These are phyloP conservation scores for Craterostigma plantagineum DNA, from an alignment of 257 asterid genomes.

Conservation along the genomic window DNA sequence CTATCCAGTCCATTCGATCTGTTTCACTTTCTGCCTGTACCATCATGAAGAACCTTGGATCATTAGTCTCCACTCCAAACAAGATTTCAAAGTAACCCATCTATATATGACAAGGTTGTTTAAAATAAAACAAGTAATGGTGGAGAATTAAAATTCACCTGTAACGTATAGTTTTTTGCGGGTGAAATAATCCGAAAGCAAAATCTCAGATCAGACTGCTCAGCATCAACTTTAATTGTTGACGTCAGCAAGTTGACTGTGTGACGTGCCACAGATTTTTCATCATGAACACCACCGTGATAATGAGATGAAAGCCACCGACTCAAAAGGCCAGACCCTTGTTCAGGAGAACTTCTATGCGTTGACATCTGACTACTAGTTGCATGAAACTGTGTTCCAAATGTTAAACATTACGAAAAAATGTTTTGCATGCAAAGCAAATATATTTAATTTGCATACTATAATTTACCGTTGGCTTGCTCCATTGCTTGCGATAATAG, in stretches of 20 bases:
- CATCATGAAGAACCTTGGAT: slow-evolving; percentile 8
- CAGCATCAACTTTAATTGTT: slow-evolving; percentile 65
- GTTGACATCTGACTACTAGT: slow-evolving; percentile 23
- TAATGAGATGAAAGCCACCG: slow-evolving; percentile 89
- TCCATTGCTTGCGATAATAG: slow-evolving; percentile 76
- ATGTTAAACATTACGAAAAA: slow-evolving; percentile 15
- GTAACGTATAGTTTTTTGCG: slow-evolving; percentile 63
- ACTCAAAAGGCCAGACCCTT: slow-evolving; percentile 56
- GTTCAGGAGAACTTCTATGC: slow-evolving; percentile 38
- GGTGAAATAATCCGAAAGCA: slow-evolving; percentile 88
- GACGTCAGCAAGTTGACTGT: slow-evolving; percentile 73
- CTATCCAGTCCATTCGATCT: slow-evolving; percentile 82
- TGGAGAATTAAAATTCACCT: slow-evolving; percentile 19
- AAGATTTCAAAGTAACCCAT: too few species aligned
- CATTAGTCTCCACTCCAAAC: neutral
- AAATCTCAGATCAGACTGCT: slow-evolving; percentile 66
- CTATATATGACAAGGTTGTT: too few species aligned
- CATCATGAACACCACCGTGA: slow-evolving; percentile 72
- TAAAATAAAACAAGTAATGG: too few species aligned
- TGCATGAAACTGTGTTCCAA: slow-evolving; percentile 32
- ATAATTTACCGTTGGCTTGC: slow-evolving; percentile 45
- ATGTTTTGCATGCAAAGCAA: slow-evolving; percentile 4
- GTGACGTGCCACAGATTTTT: slow-evolving; percentile 57
- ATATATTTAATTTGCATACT: slow-evolving; percentile 8
- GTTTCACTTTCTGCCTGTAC: slow-evolving; percentile 64